These are phyloP conservation scores for Gymnopilus junonius DNA, from an alignment of 768 basidiomycete species.

Conservation along the genomic window DNA sequence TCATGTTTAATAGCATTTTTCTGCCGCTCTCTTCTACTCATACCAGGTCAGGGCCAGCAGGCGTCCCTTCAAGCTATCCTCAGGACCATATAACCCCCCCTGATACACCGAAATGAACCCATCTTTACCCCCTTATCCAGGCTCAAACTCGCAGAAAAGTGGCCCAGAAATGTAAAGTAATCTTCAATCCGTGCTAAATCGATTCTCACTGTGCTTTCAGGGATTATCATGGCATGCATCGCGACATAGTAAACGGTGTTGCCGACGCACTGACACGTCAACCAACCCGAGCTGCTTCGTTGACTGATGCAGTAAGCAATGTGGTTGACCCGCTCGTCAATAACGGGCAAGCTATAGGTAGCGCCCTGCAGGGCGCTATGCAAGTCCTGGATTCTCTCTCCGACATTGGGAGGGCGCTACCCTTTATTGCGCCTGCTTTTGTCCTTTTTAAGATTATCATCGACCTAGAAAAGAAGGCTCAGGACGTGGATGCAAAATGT, in stretches of 20 bases:
- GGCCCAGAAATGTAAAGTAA: neutral
- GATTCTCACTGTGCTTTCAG: neutral
- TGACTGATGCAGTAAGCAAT: constrained; percentile 10
- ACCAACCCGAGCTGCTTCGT: constrained; percentile 9
- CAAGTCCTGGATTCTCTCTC: constrained; percentile 35
- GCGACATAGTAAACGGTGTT: constrained; percentile 5
- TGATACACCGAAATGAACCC: neutral
- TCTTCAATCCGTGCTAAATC: neutral
- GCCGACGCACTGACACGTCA: neutral
- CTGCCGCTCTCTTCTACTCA: neutral
- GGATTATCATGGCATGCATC: constrained; percentile 16
- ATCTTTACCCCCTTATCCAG: neutral
- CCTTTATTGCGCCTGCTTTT: constrained; percentile 43
- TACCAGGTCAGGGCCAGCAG: neutral
- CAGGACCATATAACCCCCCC: neutral
- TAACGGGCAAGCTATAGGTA: constrained; percentile 24
- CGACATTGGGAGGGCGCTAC: constrained; percentile 39
- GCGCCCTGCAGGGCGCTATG: constrained; percentile 36
- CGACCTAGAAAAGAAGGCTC: constrained; percentile 38
- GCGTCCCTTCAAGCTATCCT: neutral
- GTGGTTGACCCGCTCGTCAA: constrained; percentile 23
- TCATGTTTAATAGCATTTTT: neutral
- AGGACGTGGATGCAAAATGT: constrained; percentile 44
- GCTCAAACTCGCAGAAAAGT: neutral
- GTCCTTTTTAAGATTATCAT: constrained; percentile 44